Evolutionary conservation across 2,329 filamentous ascomycete species (phyloP), one percentile per base, ranked within the genome.

Genomic region (Pseudocercospora fijiensis): DNA sequence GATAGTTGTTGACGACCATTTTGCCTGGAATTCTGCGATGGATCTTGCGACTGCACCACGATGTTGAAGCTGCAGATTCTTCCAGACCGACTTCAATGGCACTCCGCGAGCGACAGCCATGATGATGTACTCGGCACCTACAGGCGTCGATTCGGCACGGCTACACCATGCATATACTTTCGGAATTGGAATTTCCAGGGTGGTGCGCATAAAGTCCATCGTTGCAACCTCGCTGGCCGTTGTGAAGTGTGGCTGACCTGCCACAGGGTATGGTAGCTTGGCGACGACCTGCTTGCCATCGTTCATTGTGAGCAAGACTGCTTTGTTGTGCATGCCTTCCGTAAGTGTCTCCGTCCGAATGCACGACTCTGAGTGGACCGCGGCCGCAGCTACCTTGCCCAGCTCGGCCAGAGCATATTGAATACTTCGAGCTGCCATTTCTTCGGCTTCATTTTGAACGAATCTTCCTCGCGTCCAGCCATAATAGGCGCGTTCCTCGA

Each of bases 211-310:
- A n/a, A 62, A 76, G 37, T 74, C 70, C 75, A 78, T 76, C 16
- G 76, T 78, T 1, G 77, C 77, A 41, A 76, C 76, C 67, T 78
- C 77, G 64, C 74, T 77, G 7, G 76, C 76, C 22, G 75, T 78
- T 7, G 73, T 76, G 28, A 72, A 74, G 62, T 76, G 74, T 30
- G 71, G 63, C 37, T 65, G 27, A 4, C 76, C 76, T 63, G 74
- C 74, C 66, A 76, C 77, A 18, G 75, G 75, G 65, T 76, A 75
- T 2, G 75, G 76, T n/a, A 78, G 60, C 67, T 76, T 78, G 6
- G 74, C 77, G 20, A 78, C 69, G 4, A 77, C 70, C 65, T 75
- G 62, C 56, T 66, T 67, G 10, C 74, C 73, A 64, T 78, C 64
- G 33, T 78, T 72, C 75, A 78, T 77, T 1, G 72, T 74, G 26